These are phyloP conservation scores for Raffaelea deltoideospora DNA, from an alignment of 2,329 filamentous ascomycete species.

Conservation along the genomic window DNA sequence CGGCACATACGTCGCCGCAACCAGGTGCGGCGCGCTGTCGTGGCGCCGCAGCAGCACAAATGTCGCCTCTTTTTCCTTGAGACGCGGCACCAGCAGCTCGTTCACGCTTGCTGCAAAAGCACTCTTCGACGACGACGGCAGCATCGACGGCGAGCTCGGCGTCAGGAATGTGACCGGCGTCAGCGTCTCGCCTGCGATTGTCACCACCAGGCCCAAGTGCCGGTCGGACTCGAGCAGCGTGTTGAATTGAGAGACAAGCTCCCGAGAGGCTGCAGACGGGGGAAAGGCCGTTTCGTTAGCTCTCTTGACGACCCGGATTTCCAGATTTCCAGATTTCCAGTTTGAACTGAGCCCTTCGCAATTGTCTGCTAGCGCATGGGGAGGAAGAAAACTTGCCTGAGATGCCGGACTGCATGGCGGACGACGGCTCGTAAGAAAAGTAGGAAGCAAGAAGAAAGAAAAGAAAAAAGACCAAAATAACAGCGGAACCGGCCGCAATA, in stretches of 20 bases:
- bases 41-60: constrained; percentile 64
- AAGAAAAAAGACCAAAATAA: no score
- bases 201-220: constrained; percentile 56
- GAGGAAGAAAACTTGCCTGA: constrained; percentile 34
- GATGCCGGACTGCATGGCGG: constrained; percentile 64
- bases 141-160: constrained; percentile 36
- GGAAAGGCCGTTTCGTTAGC: no score
- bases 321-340: no score
- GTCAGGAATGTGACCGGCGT: constrained; percentile 39
- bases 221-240: constrained; percentile 44
- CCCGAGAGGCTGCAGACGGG: constrained; percentile 50
- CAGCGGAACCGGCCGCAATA: no score
- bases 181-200: constrained; percentile 55
- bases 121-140: constrained; percentile 31
- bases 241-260: constrained; percentile 62
- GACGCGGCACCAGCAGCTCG: constrained; percentile 41
- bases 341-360: no score
- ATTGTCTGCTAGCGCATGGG: background rate
- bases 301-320: no score
- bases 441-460: background rate
- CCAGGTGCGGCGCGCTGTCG: constrained; percentile 39
- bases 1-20: constrained; percentile 65
- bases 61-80: constrained; percentile 51
- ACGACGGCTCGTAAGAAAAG: background rate
- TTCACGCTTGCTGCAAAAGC: constrained; percentile 47